Conservation (phyloP, 2,329 filamentous ascomycete species). For the Pestalotiopsis sp. region DNA sequence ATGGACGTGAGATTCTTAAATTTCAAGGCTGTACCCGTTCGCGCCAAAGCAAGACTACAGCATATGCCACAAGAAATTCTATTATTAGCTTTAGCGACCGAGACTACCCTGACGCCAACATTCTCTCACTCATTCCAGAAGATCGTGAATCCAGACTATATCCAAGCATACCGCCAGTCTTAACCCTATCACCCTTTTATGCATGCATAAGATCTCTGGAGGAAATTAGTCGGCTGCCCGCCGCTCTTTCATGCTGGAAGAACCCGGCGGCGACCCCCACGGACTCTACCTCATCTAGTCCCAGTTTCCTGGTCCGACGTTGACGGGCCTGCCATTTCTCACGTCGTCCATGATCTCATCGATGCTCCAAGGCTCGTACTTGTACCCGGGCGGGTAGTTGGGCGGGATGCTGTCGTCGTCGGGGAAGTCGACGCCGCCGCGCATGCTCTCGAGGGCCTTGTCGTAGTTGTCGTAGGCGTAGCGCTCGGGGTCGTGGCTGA, state of each 20-base stretch:
- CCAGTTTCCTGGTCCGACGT: conserved; percentile 33
- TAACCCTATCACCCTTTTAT: not conserved
- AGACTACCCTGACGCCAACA: not conserved
- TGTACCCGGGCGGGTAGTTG: conserved; percentile 36
- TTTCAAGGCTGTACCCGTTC: not conserved
- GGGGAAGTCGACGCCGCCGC: conserved; percentile 28
- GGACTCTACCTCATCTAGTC: conserved; percentile 15
- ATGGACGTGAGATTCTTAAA: not conserved
- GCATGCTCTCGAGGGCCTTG: conserved; percentile 31
- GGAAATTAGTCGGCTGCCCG: not conserved
- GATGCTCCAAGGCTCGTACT: conserved; percentile 40
- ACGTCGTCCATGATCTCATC: conserved; percentile 40
- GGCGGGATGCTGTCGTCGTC: conserved; percentile 29
- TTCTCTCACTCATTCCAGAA: not conserved
- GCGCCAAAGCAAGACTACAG: not conserved
- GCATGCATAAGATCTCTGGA: not conserved
- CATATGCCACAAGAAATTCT: not conserved
- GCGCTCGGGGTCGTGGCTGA: conserved; percentile 36
- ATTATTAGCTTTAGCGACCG: not conserved
- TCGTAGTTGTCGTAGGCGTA: conserved; percentile 37
- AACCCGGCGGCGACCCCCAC: not conserved
- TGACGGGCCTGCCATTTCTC: conserved; percentile 30
- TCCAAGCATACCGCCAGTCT: not conserved
- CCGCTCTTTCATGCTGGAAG: not conserved
- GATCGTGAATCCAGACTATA: not conserved